Conservation (phyloP, 768 basidiomycete species). For the Termitomyces sp. region DNA sequence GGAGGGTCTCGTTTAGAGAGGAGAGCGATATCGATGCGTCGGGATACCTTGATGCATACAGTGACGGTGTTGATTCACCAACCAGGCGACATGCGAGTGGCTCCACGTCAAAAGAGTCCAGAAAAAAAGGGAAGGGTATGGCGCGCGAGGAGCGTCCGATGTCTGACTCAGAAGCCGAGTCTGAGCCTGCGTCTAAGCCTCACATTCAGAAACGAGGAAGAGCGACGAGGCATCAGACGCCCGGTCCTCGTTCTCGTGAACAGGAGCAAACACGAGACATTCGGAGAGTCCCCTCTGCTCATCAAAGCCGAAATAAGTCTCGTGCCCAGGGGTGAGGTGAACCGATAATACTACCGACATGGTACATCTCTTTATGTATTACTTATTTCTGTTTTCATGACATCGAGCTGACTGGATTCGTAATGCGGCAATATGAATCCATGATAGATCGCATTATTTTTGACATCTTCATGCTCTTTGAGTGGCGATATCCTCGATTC, state of each 20-base stretch:
- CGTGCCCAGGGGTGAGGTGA: background rate
- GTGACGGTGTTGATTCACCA: background rate
- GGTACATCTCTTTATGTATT: too few relatives aligned
- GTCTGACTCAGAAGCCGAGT: background rate
- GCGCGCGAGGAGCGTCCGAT: background rate
- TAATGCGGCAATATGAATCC: too few relatives aligned
- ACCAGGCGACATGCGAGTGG: background rate
- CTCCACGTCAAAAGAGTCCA: background rate
- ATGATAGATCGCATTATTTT: too few relatives aligned
- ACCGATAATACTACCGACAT: too few relatives aligned
- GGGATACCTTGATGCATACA: constrained; percentile 1
- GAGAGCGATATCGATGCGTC: constrained; percentile 16
- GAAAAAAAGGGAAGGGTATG: background rate
- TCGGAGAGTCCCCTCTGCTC: background rate
- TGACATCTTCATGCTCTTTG: too few relatives aligned
- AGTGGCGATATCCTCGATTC: too few relatives aligned
- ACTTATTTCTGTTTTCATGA: too few relatives aligned
- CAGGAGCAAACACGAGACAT: background rate
- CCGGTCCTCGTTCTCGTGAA: background rate
- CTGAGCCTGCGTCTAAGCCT: background rate
- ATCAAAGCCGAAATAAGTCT: background rate
- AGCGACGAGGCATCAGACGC: background rate
- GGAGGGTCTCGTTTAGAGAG: constrained; percentile 54
- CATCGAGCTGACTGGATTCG: too few relatives aligned
- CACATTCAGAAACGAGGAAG: background rate